Evolutionary conservation across 306 rosid genomes (phyloP).

Genomic region (Benincasa hispida): DNA sequence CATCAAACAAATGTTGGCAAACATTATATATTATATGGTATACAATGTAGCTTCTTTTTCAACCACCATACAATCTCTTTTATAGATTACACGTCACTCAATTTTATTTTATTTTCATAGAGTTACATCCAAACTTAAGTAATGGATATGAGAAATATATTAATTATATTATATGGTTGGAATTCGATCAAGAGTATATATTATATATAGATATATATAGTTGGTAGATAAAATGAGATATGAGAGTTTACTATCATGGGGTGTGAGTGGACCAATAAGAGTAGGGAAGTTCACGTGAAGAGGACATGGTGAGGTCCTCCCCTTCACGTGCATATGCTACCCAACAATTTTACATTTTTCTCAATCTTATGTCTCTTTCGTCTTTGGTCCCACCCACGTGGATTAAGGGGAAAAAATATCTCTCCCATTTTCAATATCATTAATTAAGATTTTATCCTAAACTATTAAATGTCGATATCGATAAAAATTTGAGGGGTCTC

Average conservation of each 20-base stretch:
- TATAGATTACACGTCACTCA: not conserved
- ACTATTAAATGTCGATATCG: too few species aligned
- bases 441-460: not conserved
- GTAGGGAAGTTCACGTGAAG: not conserved
- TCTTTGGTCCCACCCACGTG: conserved; percentile 6
- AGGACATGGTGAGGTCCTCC: not conserved
- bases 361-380: not conserved
- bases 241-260: not conserved
- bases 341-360: not conserved
- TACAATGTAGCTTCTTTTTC: too few species aligned
- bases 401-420: not conserved
- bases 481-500: too few species aligned
- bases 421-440: not conserved
- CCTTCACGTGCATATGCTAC: not conserved
- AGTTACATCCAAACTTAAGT: not conserved
- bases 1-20: too few species aligned
- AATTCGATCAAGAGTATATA: not conserved
- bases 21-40: too few species aligned
- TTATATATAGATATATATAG: not conserved
- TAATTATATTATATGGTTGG: not conserved
- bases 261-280: not conserved
- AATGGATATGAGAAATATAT: not conserved
- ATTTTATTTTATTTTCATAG: not conserved
- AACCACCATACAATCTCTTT: not conserved
- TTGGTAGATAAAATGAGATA: not conserved